These are phyloP conservation scores for Diaporthe vexans DNA, from an alignment of 2,329 filamentous ascomycete species.

Conservation along the genomic window DNA sequence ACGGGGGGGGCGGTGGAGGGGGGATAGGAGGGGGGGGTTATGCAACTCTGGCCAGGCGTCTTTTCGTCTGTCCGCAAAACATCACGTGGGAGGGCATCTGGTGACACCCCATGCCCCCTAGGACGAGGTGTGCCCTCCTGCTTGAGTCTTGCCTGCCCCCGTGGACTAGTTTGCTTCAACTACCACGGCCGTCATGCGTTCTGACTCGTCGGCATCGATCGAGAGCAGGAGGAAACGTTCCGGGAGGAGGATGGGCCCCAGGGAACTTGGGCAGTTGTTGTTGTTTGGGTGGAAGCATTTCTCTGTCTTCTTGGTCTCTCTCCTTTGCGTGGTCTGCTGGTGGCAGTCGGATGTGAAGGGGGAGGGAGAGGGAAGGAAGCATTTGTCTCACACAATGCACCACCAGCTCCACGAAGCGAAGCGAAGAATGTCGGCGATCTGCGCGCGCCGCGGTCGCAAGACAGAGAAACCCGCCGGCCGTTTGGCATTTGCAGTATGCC, in stretches of 20 bases:
- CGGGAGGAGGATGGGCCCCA: not conserved
- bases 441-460: not conserved
- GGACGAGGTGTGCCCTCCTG: constrained; percentile 25
- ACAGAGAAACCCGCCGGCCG: not conserved
- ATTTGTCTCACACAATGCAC: constrained; percentile 18
- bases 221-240: constrained; percentile 22
- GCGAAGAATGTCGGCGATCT: constrained; percentile 27
- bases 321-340: not conserved
- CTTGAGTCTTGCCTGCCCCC: constrained; percentile 25
- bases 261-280: no score
- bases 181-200: constrained; percentile 6
- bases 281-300: no score
- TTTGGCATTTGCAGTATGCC: constrained; percentile 28
- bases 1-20: not conserved
- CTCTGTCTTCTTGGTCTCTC: not conserved
- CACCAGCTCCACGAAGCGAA: constrained; percentile 1
- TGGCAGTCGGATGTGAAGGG: not conserved
- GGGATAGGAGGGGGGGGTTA: not conserved
- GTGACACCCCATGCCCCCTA: not conserved
- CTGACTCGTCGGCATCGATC: constrained; percentile 20
- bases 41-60: not conserved
- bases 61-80: constrained; percentile 1
- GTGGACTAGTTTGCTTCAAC: constrained; percentile 3
- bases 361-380: not conserved
- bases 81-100: constrained; percentile 30